Evolutionary conservation across 306 rosid species (phyloP).

Genomic region (Castanea crenata): DNA sequence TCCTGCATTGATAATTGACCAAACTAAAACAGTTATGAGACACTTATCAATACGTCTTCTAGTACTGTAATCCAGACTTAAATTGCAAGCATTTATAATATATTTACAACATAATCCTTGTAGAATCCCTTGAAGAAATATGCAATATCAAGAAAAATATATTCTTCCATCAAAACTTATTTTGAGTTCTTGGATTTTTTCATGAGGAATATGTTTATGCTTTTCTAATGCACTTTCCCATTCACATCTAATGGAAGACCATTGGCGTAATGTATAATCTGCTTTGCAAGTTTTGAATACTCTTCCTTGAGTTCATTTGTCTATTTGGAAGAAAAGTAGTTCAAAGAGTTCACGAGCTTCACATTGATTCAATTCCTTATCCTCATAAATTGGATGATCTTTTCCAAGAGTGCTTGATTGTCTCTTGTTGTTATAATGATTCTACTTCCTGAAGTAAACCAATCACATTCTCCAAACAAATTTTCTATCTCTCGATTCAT

Average conservation of each 20-base stretch:
- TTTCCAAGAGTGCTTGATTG: conserved; percentile 5
- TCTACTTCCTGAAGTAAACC: conserved; percentile 26
- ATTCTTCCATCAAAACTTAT: conserved; percentile 18
- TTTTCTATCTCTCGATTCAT: conserved; percentile 2
- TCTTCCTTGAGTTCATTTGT: not conserved
- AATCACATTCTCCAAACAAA: conserved; percentile 1
- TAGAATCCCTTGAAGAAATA: conserved; percentile 18
- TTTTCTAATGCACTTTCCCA: conserved; percentile 13
- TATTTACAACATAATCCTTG: not conserved
- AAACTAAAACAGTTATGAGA: not conserved
- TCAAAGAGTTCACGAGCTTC: conserved; percentile 15
- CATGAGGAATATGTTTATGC: conserved; percentile 7
- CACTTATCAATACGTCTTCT: conserved; percentile 6
- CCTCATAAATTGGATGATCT: not conserved
- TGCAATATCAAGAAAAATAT: conserved; percentile 15
- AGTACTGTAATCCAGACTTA: not conserved
- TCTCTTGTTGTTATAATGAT: conserved; percentile 23
- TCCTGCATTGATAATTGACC: conserved; percentile 11
- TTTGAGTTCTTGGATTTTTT: conserved; percentile 1
- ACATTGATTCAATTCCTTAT: not conserved
- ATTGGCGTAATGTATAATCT: not conserved
- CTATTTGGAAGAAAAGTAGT: conserved; percentile 8
- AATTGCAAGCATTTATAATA: conserved; percentile 11
- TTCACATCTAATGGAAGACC: conserved; percentile 13
- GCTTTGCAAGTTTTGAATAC: not conserved